Evolutionary conservation across 2,329 filamentous ascomycete genomes (phyloP).

Genomic region (Ilyonectria sp.): DNA sequence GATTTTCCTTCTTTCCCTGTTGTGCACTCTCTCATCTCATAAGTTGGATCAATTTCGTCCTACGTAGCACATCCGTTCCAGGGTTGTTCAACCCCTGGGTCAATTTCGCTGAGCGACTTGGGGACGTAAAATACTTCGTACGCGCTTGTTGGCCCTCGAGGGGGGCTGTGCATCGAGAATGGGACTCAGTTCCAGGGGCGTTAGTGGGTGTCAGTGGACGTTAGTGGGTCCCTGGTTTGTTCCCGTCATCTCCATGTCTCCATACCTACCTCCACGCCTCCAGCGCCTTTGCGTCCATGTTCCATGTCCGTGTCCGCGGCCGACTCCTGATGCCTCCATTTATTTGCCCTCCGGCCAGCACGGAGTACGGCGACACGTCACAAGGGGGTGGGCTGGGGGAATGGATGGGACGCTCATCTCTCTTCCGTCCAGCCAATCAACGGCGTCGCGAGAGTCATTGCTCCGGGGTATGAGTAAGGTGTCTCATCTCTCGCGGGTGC

Average conservation of each 20-base stretch:
- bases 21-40: not conserved
- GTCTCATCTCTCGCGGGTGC: not conserved
- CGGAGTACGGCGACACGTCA: slow-evolving; percentile 41
- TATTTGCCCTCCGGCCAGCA: slow-evolving; percentile 5
- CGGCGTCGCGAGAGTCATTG: slow-evolving; percentile 40
- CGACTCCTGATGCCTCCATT: slow-evolving; percentile 3
- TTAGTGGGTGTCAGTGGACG: slow-evolving; percentile 2
- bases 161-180: slow-evolving; percentile 28
- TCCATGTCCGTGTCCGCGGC: not conserved
- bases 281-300: not conserved
- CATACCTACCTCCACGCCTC: slow-evolving; percentile 6
- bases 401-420: slow-evolving; percentile 23
- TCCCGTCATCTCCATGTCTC: slow-evolving; percentile 5
- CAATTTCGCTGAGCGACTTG: not conserved
- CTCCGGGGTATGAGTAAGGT: not conserved
- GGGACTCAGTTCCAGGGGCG: slow-evolving; percentile 20
- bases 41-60: not conserved
- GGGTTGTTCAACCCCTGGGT: not conserved
- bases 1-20: not conserved
- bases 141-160: slow-evolving; percentile 10
- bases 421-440: slow-evolving; percentile 37
- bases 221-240: slow-evolving; percentile 13
- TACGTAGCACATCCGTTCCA: not conserved
- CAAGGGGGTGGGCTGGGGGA: slow-evolving; percentile 22
- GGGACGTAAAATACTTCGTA: slow-evolving; percentile 6